These are phyloP conservation scores for Elasticomyces elasticus DNA, from an alignment of 495 filamentous ascomycete species.

Conservation along the genomic window DNA sequence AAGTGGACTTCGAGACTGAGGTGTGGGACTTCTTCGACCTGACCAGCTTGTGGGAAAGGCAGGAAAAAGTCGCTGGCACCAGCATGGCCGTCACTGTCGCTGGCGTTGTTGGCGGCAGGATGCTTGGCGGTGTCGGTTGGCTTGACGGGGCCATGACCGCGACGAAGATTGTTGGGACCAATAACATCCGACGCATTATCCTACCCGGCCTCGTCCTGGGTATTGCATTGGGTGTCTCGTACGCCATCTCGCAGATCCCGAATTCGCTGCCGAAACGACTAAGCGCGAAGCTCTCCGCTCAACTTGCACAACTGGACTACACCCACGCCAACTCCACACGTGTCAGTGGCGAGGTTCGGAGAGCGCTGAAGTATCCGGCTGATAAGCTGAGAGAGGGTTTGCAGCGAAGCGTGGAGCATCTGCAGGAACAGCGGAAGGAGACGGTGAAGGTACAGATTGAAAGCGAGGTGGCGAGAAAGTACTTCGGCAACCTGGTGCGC, in stretches of 20 bases:
- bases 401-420: constrained; percentile 70
- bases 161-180: constrained; percentile 68
- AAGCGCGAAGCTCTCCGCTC: constrained; percentile 67
- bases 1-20: constrained; percentile 80
- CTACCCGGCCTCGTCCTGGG: constrained; percentile 67
- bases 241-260: constrained; percentile 76
- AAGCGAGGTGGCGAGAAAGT: constrained; percentile 33
- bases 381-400: constrained; percentile 70
- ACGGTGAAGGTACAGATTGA: constrained; percentile 47
- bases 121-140: constrained; percentile 78
- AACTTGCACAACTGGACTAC: constrained; percentile 76
- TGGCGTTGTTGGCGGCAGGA: constrained; percentile 70
- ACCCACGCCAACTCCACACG: constrained; percentile 78
- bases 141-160: constrained; percentile 76
- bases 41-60: constrained; percentile 66
- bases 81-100: constrained; percentile 88
- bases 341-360: constrained; percentile 72
- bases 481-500: constrained; percentile 72
- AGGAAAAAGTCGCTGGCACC: constrained; percentile 88
- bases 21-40: constrained; percentile 90
- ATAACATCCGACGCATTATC: constrained; percentile 71
- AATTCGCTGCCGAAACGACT: constrained; percentile 79
- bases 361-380: constrained; percentile 75
- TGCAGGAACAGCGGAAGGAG: constrained; percentile 66
- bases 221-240: constrained; percentile 60